phyloP scores from a whole-genome alignment of 345 rosid species.

The Mangifera indica region DNA sequence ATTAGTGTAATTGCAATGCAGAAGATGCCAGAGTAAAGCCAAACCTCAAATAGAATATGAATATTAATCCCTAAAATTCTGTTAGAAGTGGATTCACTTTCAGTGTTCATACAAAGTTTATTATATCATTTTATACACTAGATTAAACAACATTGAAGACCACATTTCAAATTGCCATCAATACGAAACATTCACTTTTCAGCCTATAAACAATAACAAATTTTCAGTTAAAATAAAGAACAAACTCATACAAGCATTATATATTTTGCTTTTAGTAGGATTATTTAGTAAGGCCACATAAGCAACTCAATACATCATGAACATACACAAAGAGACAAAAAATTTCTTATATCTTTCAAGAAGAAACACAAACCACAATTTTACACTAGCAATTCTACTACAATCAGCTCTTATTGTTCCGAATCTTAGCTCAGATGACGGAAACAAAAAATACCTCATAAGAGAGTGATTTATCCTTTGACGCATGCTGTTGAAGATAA shows the following conservation, averaged over 20 bases:
- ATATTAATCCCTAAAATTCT: background rate
- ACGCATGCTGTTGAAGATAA: constrained; percentile 75
- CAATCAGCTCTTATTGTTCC: background rate
- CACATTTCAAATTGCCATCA: background rate
- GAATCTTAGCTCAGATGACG: background rate
- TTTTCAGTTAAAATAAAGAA: background rate
- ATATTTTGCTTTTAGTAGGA: background rate
- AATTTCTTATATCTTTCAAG: background rate
- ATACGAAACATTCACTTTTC: background rate
- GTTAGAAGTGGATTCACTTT: constrained; percentile 3
- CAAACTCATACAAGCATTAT: background rate
- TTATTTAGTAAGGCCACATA: background rate
- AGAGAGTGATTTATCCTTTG: constrained; percentile 79
- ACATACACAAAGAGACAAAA: background rate
- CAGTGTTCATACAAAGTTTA: background rate
- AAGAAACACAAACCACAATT: background rate
- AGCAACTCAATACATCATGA: background rate
- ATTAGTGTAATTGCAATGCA: constrained; percentile 5
- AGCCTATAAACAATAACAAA: background rate
- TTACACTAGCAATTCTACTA: background rate
- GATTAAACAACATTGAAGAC: background rate
- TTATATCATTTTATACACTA: too few relatives aligned
- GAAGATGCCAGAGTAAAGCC: background rate
- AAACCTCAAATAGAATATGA: background rate
- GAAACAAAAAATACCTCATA: constrained; percentile 63